Evolutionary conservation across 805 yeast species (phyloP), one percentile per base, ranked within the genome.

Genomic region (Tetrapisispora arboricola): DNA sequence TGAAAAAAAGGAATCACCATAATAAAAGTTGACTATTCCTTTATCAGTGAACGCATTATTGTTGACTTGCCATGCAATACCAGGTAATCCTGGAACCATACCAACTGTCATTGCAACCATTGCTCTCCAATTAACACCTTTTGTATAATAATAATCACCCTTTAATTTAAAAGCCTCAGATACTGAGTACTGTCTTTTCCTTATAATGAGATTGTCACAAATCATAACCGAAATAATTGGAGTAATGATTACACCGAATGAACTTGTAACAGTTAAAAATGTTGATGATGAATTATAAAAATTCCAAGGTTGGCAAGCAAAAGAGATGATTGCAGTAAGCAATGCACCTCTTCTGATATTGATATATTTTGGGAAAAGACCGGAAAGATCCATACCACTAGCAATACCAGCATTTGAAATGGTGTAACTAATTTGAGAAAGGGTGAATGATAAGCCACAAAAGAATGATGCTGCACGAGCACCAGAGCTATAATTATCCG

Each of bases 41-140:
- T 36, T 46, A 24, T 55, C 47, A 16, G 45, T 32, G 43, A 61
- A 56, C 22, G 49, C 51, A 18, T 44, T 36, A n/a, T 57, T 45
- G 38, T 54, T 64, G 34, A 57, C 59, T 50, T 48, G 61, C 66
- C 50, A 63, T 47, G 58, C 64, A 47, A 54, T 61, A 27, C 78
- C 78, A 3, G 78, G 78, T 20, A 73, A 42, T 17, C 73, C 73
- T 15, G 75, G 76, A 10, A 67, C 64, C 52, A 66, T 59, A 25
- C 70, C 68, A 5, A 56, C 46, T 4, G 54, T 43, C 57, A 60
- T 55, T 18, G 60, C 58, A 45, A 53, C 40, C 32, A 65, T 46
- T 42, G 67, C 58, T 54, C 67, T 57, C 58, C 59, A 62, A 42
- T 69, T 68, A 36, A 64, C 36, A 28, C 73, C 74, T 19, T 53